Base-by-base conservation (phyloP, 176 grass and related monocot species). In the Oryza glumipatula region DNA sequence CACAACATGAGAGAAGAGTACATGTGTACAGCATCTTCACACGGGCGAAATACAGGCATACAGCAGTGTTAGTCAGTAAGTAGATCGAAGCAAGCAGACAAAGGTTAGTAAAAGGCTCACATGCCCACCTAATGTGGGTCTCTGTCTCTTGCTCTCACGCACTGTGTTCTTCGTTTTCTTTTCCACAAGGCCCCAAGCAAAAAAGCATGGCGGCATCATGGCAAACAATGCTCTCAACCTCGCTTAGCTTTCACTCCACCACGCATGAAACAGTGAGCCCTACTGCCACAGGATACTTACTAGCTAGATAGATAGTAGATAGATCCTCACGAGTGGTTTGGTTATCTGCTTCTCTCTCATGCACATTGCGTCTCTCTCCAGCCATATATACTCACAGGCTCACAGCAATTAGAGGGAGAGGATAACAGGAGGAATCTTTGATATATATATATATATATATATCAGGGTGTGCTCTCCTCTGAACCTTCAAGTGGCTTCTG, bases 211-310 rank as follows among this genome's bases (percentile, higher is more conserved):
- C 28, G 21, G 58, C 48, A 52, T 39, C 12, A 15, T 52, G 54
- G 54, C 54, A 58, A 58, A 58, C 54, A 58, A 58, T 58, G 16
- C 1, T 23, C 58, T 32, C 30, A 32, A 23, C 58, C 58, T 63
- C 58, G 61, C 84, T 90, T 90, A 61, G 9, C 44, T 16, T 49
- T 84, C 80, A 90, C 89, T 83, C 48, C 68, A 86, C 52, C 73
- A 39, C 30, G 12, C 52, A 56, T 61, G 64, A 73, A 70, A 39
- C 8, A 78, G 61, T 54, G 79, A 77, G 32, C 67, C 77, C 56
- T 56, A 21, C 58, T 63, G n/a, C 58, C 73, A 82, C 56, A n/a
- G 30, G 11, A 6, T 61, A 44, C 9, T 44, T 44, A 11, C 43
- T 10, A 32, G 30, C 30, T 38, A 36, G 35, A 36, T 67, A 63